Evolutionary conservation across 768 basidiomycete genomes (phyloP).

Genomic region (Suillus paluster): DNA sequence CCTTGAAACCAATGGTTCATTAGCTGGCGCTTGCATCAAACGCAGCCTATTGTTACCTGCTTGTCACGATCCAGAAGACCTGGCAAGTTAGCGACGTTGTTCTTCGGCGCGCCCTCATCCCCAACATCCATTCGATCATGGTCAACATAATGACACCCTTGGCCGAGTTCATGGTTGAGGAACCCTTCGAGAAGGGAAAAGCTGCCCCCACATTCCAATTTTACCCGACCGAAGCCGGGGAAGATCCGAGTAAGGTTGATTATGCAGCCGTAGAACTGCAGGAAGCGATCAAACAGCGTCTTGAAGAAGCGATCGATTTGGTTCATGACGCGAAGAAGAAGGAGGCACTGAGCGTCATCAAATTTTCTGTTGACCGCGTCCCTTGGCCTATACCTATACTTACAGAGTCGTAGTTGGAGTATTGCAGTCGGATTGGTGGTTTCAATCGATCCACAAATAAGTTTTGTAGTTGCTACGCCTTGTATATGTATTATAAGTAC

Average conservation of each 20-base stretch:
- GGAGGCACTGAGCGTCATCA: not conserved
- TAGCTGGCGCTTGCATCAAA: conserved; percentile 20
- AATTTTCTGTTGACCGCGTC: not conserved
- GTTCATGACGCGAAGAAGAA: not conserved
- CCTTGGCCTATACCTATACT: not conserved
- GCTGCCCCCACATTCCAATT: conserved; percentile 20
- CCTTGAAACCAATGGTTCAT: not conserved
- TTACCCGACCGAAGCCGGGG: conserved; percentile 6
- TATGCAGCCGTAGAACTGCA: conserved; percentile 8
- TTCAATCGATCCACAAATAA: no score
- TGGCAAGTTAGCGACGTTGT: conserved; percentile 11
- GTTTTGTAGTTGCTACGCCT: no score
- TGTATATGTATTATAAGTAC: no score
- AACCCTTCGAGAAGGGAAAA: conserved; percentile 4
- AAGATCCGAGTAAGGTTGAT: not conserved
- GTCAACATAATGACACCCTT: conserved; percentile 14
- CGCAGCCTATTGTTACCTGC: conserved; percentile 23
- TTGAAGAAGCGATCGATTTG: not conserved
- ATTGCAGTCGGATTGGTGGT: no score
- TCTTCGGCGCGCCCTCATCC: conserved; percentile 11
- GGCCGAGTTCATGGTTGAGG: conserved; percentile 15
- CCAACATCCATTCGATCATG: conserved; percentile 20
- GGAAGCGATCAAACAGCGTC: not conserved
- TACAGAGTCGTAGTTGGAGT: no score
- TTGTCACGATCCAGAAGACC: conserved; percentile 17